Evolutionary conservation across 176 grass and related monocot genomes (phyloP).

Genomic region (Carex littledalei): DNA sequence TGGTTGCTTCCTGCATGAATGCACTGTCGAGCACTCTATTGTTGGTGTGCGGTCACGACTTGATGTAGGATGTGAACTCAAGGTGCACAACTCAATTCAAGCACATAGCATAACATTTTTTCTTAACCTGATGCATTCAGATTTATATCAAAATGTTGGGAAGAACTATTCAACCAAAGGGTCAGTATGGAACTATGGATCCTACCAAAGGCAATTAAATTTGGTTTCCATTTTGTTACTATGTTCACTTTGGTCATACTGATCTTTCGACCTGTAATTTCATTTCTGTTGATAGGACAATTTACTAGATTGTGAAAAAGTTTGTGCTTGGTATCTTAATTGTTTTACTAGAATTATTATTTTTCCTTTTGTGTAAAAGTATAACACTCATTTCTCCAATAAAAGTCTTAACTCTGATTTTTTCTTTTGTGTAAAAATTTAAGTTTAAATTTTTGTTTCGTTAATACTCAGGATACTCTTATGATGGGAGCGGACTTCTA

Average conservation of each 20-base stretch:
- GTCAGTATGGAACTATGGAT: not conserved
- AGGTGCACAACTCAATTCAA: constrained; percentile 31
- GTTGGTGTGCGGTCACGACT: constrained; percentile 55
- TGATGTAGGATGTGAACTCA: constrained; percentile 36
- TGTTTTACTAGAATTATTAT: not conserved
- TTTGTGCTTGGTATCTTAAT: not conserved
- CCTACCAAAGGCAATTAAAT: not conserved
- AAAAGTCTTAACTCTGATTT: not conserved
- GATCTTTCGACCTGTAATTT: not conserved
- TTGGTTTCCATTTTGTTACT: not conserved
- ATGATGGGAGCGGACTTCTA: constrained; percentile 74
- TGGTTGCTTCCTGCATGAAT: constrained; percentile 67
- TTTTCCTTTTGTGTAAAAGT: not conserved
- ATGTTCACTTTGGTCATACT: not conserved
- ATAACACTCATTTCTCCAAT: not conserved
- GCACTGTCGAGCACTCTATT: constrained; percentile 46
- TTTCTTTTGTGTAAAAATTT: not conserved
- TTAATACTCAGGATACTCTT: constrained; percentile 43
- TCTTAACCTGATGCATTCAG: not conserved
- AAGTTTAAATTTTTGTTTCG: not conserved
- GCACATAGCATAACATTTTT: not conserved
- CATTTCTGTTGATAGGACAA: not conserved
- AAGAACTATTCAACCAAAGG: not conserved
- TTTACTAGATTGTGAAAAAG: not conserved
- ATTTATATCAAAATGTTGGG: not conserved